Conservation (phyloP, 2,329 filamentous ascomycete species). For the Bipolaris victoriae region DNA sequence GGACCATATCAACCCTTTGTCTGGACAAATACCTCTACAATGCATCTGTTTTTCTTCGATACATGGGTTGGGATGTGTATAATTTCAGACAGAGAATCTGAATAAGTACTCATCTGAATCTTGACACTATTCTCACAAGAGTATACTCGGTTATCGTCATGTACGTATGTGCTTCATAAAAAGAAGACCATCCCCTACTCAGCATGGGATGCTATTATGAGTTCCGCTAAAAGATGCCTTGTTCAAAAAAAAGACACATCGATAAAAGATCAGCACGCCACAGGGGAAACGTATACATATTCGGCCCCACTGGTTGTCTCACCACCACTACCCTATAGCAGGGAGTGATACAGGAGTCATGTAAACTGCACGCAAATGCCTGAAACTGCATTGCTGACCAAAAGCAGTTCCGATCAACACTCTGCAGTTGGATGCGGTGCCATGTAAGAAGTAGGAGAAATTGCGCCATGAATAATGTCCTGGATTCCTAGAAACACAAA, state of each 20-base stretch:
- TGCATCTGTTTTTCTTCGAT: neutral
- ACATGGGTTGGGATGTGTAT: neutral
- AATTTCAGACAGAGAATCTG: neutral
- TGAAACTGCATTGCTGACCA: neutral
- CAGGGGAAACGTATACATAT: neutral
- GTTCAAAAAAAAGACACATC: neutral
- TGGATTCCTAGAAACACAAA: neutral
- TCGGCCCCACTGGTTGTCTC: neutral
- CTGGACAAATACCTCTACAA: neutral
- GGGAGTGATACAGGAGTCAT: neutral
- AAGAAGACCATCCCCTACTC: neutral
- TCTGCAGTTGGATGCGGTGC: neutral
- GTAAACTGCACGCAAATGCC: neutral
- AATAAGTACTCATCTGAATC: neutral
- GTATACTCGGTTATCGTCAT: neutral
- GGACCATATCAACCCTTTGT: constrained; percentile 1
- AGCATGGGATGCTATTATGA: neutral
- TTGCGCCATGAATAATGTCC: neutral
- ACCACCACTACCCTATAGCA: neutral
- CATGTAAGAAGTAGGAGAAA: neutral
- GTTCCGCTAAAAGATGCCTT: neutral
- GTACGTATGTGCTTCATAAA: neutral
- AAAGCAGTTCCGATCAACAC: neutral
- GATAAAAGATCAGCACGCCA: neutral
- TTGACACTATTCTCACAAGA: neutral